Percentiles rank a stretch among this genome's conserved stretches.
These are phyloP conservation scores for Sordariomycetes sp. DNA, from an alignment of 2,329 filamentous ascomycete species.

Conservation along the genomic window DNA sequence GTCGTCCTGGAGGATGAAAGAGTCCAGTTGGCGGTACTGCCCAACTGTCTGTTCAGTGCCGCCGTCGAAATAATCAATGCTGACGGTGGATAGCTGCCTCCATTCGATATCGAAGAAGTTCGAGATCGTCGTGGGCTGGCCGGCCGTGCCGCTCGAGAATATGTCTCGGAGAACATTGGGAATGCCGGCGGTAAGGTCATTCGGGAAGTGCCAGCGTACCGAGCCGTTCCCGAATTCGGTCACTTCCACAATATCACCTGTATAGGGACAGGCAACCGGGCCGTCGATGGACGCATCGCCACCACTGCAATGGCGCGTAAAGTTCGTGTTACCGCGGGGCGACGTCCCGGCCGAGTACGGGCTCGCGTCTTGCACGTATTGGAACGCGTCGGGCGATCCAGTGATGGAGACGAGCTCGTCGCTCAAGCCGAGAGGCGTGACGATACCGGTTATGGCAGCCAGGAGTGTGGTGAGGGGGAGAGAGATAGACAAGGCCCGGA, in stretches of 20 bases:
- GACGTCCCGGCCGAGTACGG: conserved; percentile 28
- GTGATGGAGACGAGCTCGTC: conserved; percentile 14
- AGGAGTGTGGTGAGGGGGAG: conserved; percentile 18
- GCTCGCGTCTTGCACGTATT: conserved; percentile 23
- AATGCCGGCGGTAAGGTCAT: conserved; percentile 13
- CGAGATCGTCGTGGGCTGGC: conserved; percentile 20
- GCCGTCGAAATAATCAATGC: conserved; percentile 15
- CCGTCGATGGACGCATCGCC: no score
- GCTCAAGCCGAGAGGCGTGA: conserved; percentile 33
- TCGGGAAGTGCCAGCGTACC: conserved; percentile 9
- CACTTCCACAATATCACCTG: conserved; percentile 6
- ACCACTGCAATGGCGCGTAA: conserved; percentile 6
- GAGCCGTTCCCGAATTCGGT: conserved; percentile 14
- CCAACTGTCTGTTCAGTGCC: conserved; percentile 18
- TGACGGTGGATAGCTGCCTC: conserved; percentile 10
- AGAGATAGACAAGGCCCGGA: conserved; percentile 8
- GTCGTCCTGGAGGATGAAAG: conserved; percentile 11
- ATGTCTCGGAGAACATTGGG: conserved; percentile 20
- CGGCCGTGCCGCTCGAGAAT: conserved; percentile 22
- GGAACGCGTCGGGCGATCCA: conserved; percentile 14
- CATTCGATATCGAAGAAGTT: conserved; percentile 32
- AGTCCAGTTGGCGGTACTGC: conserved; percentile 10
- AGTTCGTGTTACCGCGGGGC: conserved; percentile 17
- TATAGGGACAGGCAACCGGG: conserved; percentile 15
- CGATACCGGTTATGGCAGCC: conserved; percentile 27